Conservation (phyloP, 441 rosid genomes). For the Euphorbia celastroides region DNA sequence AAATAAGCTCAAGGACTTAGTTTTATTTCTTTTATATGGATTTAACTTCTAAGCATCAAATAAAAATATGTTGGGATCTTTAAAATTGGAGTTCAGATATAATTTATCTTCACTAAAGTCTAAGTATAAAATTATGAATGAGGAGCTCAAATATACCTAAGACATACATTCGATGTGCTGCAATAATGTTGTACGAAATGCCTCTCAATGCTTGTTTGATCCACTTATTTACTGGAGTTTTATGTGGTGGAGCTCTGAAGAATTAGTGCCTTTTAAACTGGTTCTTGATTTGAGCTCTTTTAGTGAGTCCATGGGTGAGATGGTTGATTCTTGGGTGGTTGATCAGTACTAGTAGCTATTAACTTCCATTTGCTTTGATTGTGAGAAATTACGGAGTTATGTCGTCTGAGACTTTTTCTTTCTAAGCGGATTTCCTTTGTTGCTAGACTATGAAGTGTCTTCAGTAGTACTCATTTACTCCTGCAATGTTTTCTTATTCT, state of each 20-base stretch:
- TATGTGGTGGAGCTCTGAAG: not conserved
- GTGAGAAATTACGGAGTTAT: not conserved
- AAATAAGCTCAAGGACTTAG: not conserved
- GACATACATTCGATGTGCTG: not conserved
- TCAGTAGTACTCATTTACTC: not conserved
- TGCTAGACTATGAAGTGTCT: constrained; percentile 3
- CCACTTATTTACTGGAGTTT: not conserved
- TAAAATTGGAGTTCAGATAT: not conserved
- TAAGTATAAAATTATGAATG: not conserved
- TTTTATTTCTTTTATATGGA: not conserved
- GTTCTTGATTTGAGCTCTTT: not conserved
- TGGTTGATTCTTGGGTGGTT: not conserved
- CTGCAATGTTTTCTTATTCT: not conserved
- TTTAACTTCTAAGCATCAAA: not conserved
- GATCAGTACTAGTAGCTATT: not conserved
- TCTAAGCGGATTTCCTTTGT: not conserved
- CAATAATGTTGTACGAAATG: not conserved
- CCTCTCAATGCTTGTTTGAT: not conserved
- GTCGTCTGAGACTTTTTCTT: not conserved
- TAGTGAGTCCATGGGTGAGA: not conserved
- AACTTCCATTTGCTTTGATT: not conserved
- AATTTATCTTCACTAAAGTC: not conserved
- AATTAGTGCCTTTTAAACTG: not conserved
- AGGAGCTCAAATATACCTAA: not conserved
- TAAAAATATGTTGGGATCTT: not conserved